Evolutionary conservation across 768 basidiomycete species (phyloP).

Genomic region (Lactifluus hygrophoroides): DNA sequence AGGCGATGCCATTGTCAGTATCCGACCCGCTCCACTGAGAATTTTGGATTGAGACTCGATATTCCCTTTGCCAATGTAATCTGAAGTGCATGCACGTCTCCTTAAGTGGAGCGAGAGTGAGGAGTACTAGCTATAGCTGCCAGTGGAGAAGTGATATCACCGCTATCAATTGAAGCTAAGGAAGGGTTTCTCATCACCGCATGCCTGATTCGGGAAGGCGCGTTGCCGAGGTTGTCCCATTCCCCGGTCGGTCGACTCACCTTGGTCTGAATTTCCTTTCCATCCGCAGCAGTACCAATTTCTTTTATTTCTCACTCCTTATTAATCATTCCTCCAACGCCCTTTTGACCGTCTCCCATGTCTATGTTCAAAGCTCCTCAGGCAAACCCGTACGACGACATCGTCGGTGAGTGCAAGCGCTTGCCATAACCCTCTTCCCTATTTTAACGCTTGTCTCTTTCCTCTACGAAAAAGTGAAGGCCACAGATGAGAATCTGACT

Average conservation of each 20-base stretch:
- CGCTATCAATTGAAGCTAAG: too few relatives aligned
- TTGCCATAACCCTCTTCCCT: background rate
- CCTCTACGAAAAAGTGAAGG: conserved; percentile 51
- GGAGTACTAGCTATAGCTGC: too few relatives aligned
- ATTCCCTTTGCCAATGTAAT: too few relatives aligned
- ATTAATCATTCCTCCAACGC: background rate
- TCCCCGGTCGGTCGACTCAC: background rate
- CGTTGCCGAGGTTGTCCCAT: too few relatives aligned
- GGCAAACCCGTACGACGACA: conserved; percentile 76
- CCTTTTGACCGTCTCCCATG: background rate
- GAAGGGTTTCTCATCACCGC: too few relatives aligned
- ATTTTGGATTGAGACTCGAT: too few relatives aligned
- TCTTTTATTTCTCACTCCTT: background rate
- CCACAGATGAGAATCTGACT: conserved; percentile 96
- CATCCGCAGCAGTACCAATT: conserved; percentile 1
- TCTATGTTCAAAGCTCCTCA: conserved; percentile 60
- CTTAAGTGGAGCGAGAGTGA: too few relatives aligned
- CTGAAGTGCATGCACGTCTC: too few relatives aligned
- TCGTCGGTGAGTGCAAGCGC: conserved; percentile 59
- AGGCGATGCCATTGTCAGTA: too few relatives aligned
- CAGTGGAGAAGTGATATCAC: too few relatives aligned
- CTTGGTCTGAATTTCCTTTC: background rate
- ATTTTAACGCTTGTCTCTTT: conserved; percentile 1
- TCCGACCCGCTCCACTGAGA: too few relatives aligned
- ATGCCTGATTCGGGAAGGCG: too few relatives aligned